Evolutionary conservation across 2,329 filamentous ascomycete genomes (phyloP), one percentile per base, ranked within the genome.

Genomic region (Chrysosporium keratinophilum): DNA sequence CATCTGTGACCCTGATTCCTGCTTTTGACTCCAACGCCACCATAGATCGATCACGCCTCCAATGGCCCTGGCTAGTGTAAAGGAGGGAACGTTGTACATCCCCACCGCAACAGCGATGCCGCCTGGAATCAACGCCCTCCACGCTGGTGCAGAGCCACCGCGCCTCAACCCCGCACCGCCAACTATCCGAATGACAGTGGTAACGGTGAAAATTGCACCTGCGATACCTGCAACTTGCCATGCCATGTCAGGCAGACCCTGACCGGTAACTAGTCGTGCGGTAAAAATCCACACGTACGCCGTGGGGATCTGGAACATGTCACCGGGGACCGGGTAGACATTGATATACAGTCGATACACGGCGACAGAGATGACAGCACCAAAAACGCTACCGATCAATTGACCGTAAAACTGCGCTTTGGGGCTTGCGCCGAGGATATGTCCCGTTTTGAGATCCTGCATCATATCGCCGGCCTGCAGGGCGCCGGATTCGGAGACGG

Each of bases 261-360:
- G 80, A 1, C 93, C 93, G 0, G 90, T 97, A 9, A 98, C 90
- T 1, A 98, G 77, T 14, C 93, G 78, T 1, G 93, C 91, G 0
- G 93, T 98, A 68, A 96, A 96, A 51, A 98, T 87, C 93, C 93
- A 98, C 4, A 98, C 90, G 66, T 91, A 96, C 0, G 84, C 91
- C 0, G 93, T 97, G 0, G 93, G 93, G 1, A 95, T 89, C 65
- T 95, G 86, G 67, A 98, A 97, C 51, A 96, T 74, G 9, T 88
- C 84, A 0, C 90, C 88, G 0, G 93, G 93, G 5, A 98, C 85
- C 39, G 83, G 76, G 64, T 98, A 98, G 1, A 96, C 90, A 34
- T 80, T 83, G 1, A 89, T 91, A 65, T 98, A 98, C 12, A 97
- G 74, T 55, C 84, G 84, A 68, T 98, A 98, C 2, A 97, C 85